phyloP scores from a whole-genome alignment of 2,329 filamentous ascomycete genomes.

The Aspergillus arachidicola region DNA sequence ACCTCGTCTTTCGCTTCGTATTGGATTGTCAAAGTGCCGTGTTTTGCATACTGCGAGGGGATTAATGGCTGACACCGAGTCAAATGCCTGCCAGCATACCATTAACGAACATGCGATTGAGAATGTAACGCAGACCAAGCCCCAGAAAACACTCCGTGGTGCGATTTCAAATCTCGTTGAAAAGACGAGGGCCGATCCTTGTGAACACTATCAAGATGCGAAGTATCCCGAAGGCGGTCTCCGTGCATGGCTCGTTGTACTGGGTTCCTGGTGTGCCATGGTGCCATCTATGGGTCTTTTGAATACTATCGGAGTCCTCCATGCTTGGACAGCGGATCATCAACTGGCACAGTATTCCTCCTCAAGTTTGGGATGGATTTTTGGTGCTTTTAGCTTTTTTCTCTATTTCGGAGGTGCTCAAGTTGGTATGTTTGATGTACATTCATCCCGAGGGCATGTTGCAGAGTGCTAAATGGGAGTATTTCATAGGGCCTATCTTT shows the following conservation, averaged over 20 bases:
- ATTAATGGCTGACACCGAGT: not conserved
- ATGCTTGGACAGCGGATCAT: conserved; percentile 40
- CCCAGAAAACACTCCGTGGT: too few relatives aligned
- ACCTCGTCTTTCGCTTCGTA: not conserved
- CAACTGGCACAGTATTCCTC: conserved; percentile 35
- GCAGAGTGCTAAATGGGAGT: not conserved
- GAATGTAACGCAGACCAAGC: not conserved
- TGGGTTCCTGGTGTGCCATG: conserved; percentile 40
- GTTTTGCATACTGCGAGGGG: not conserved
- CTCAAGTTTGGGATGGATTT: conserved; percentile 45
- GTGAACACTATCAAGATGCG: not conserved
- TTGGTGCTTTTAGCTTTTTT: conserved; percentile 42
- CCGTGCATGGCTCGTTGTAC: conserved; percentile 46
- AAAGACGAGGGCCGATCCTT: not conserved
- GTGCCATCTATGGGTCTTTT: conserved; percentile 44
- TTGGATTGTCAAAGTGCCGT: not conserved
- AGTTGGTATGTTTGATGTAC: conserved; percentile 6
- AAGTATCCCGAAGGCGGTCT: conserved; percentile 45
- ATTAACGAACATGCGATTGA: not conserved
- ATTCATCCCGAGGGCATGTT: not conserved
- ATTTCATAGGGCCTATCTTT: conserved; percentile 37
- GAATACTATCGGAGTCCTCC: conserved; percentile 42
- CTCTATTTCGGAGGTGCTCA: conserved; percentile 35
- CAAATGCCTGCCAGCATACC: not conserved
- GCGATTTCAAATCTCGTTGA: not conserved